Base-by-base conservation (phyloP, 257 asterid species). In the Plantago major region DNA sequence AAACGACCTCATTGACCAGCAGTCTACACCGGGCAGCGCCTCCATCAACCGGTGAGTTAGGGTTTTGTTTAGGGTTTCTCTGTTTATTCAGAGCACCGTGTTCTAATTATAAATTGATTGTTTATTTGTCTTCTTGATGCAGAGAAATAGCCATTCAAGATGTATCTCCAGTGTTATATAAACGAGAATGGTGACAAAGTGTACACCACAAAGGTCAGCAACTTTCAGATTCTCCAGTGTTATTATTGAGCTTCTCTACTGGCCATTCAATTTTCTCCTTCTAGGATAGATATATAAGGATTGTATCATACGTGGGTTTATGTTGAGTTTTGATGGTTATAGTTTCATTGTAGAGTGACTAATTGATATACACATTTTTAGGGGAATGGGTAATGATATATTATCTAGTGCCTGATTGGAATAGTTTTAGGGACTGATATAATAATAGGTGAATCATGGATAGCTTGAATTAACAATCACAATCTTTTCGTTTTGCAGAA, bases 171-270 rank as follows among this genome's bases (percentile, higher is more conserved):
- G 45, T 74, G 65, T 10, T 82, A 82, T 54, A 79, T 82, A n/a
- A 82, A 82, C 66, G 88, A 82, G 2, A 79, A 76, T 2, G 86
- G 90, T 14, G 84, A 77, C 42, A 79, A 82, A 62, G 89, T 82
- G 58, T 82, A 82, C 76, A 82, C 89, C 30, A 82, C 89, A 9
- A 82, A 80, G 89, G 89, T 83, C 38, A 33, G 40, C 6, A 7
- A 33, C 38, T 17, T 11, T 17, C 55, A 3, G 14, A 0, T 22
- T 53, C 14, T 22, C 4, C 3, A 9, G 5, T 5, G 9, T 26
- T 52, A 2, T 51, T 10, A 7, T 46, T 14, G 10, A 11, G 9
- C 14, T n/a, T 51, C 14, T n/a, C n/a, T n/a, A n/a, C n/a, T n/a
- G n/a, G 30, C 7, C 33, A 15, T 37, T 46, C 10, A 13, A 46